phyloP scores from a whole-genome alignment of 2,329 filamentous ascomycete species.

The Paramyrothecium roridum region DNA sequence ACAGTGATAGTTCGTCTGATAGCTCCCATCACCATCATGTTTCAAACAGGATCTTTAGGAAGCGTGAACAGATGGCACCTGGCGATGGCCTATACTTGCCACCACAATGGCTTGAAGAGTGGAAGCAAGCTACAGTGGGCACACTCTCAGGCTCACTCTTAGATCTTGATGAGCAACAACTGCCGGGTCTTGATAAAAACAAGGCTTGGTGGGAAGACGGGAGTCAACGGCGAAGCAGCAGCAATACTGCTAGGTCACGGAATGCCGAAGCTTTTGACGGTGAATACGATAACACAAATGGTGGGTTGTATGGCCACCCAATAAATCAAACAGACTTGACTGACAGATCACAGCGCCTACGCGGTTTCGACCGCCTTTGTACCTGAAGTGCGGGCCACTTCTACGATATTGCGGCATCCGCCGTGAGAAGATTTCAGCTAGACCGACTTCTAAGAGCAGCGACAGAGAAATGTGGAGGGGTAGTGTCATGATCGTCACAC shows the following conservation, averaged over 20 bases:
- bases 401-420: slow-evolving; percentile 86
- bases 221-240: slow-evolving; percentile 42
- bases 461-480: slow-evolving; percentile 88
- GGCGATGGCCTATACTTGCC: slow-evolving; percentile 57
- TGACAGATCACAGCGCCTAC: slow-evolving; percentile 48
- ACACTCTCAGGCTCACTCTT: slow-evolving; percentile 56
- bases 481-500: slow-evolving; percentile 91
- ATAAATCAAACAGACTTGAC: not conserved
- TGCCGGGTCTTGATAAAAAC: slow-evolving; percentile 40
- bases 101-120: slow-evolving; percentile 65
- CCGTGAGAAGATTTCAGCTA: slow-evolving; percentile 48
- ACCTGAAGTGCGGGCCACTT: slow-evolving; percentile 86
- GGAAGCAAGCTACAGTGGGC: slow-evolving; percentile 65
- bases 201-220: slow-evolving; percentile 76
- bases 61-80: slow-evolving; percentile 38
- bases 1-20: slow-evolving; percentile 24
- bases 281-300: slow-evolving; percentile 62
- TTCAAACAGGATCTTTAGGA: slow-evolving; percentile 39
- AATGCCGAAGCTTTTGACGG: slow-evolving; percentile 64
- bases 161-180: slow-evolving; percentile 48
- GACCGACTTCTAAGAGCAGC: slow-evolving; percentile 14
- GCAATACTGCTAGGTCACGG: slow-evolving; percentile 43
- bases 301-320: slow-evolving; percentile 27
- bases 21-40: slow-evolving; percentile 32
- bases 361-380: slow-evolving; percentile 78